Base-by-base conservation (phyloP, 805 yeast species). In the Wickerhamomyces queroliae region DNA sequence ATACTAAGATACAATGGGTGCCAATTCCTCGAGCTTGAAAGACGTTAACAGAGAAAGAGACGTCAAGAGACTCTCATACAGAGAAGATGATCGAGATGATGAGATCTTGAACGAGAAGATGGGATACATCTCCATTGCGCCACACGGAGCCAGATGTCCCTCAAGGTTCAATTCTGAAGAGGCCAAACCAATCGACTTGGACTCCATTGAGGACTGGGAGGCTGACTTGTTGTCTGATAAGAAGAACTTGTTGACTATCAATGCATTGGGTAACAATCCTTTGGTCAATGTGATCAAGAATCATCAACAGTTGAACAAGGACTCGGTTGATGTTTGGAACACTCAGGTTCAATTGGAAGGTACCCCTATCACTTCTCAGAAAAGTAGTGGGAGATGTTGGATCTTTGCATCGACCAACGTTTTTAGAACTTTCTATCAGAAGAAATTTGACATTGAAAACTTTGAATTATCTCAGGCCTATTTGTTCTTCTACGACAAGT, bases 371-470 rank as follows among this genome's bases (percentile, higher is more conserved):
- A 78, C 82, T 33, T 78, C 81, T 60, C 95, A 86, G 63, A 71
- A 73, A 47, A 60, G 73, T 7, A 75, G 85, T 13, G 95, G 95
- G 22, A 67, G 95, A 50, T 86, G 95, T 62, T 86, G 95, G 95
- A 70, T 86, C 46, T 86, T 86, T 61, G 95, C 95, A 7, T 73
- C 89, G 1, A 79, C 86, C 36, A 86, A 86, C 47, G 73, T 82
- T 37, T 67, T 85, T 57, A 70, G 95, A 50, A 54, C 80, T 34
- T 72, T 72, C 38, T 72, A 84, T 33, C 78, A 78, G 64, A 68
- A 72, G 52, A 72, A 73, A 54, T 75, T 78, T 60, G 77, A 80
- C 54, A 61, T 86, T 49, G 76, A 76, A 47, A 69, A 69, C 49
- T 76, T 83, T 57, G 88, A 83, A 62, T 63, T 86, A 34, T 81